phyloP scores from a whole-genome alignment of 805 yeast genomes.

The Yarrowia sp. region DNA sequence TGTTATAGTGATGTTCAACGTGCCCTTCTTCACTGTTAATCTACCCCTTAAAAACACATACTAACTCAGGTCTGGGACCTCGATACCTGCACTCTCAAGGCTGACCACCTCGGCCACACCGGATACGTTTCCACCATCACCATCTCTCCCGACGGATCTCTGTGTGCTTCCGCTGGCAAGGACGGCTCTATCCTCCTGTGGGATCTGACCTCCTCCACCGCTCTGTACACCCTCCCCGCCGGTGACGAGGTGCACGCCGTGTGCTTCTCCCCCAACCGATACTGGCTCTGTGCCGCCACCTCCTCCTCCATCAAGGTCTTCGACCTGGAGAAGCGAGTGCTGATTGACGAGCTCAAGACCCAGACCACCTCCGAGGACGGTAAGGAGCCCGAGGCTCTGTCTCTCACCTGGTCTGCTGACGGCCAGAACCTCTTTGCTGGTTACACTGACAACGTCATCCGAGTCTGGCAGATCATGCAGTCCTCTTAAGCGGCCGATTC shows the following conservation, averaged over 20 bases:
- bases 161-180: constrained; percentile 99
- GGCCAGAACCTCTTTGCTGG: constrained; percentile 99
- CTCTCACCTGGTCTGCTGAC: constrained; percentile 99
- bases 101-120: constrained; percentile 99
- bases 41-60: constrained; percentile 27
- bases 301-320: constrained; percentile 96
- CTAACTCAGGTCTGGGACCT: constrained; percentile 89
- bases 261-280: constrained; percentile 99
- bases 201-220: constrained; percentile 87
- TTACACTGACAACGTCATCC: constrained; percentile 99
- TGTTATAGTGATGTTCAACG: no score
- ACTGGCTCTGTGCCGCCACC: constrained; percentile 99
- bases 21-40: no score
- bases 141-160: constrained; percentile 99
- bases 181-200: constrained; percentile 98
- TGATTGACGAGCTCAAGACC: constrained; percentile 97
- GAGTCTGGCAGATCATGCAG: constrained; percentile 99
- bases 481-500: constrained; percentile 43
- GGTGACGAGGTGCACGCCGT: constrained; percentile 97
- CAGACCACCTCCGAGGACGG: constrained; percentile 87
- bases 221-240: constrained; percentile 91
- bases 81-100: constrained; percentile 79
- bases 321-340: constrained; percentile 92
- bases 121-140: constrained; percentile 97
- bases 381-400: constrained; percentile 97